Base-by-base conservation (phyloP, 2,329 filamentous ascomycete genomes). In the Fusarium tricinctum region DNA sequence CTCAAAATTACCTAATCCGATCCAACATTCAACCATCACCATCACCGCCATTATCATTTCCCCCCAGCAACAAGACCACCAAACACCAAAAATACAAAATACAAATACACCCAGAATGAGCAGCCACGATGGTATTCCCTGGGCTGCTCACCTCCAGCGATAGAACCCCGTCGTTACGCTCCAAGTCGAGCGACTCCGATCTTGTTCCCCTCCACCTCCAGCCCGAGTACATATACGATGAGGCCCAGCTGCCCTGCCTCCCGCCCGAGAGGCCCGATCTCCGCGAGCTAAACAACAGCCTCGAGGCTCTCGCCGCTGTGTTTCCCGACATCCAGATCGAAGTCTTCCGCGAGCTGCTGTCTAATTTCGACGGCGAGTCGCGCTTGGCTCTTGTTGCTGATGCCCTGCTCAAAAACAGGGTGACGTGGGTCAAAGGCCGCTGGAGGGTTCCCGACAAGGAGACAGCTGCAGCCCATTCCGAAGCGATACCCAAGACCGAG, bases 261-360 rank as follows among this genome's bases (percentile, higher is more conserved):
- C 77, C 79, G 9, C 80, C 81, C 68, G 87, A 90, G 62, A 81
- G 85, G 35, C 85, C 87, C 39, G 86, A 93, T 72, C 83, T 94
- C 23, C 83, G 86, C 69, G 87, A 91, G 60, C 84, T 95, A 48
- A 95, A 95, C 80, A 82, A 83, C 50, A 86, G 88, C 71, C 87
- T 96, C 66, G 86, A 87, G 63, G 88, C 85, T 14, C 85, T 96
- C 43, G 87, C 89, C 22, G 88, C 88, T 47, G 85, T 94, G 10
- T 96, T 96, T 69, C 92, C 92, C 28, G 88, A 94, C 78, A 84
- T 94, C n/a, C 91, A 93, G 78, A 84, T 92, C 62, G 91, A 94
- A 70, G 92, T 94, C 19, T 93, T 96, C 75, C 88, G 92, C 44
- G 92, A 95, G 81, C 92, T 96, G 86, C 87, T 96, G 48, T 81